Conservation (phyloP, 306 rosid genomes). For the Canavalia gladiata region DNA sequence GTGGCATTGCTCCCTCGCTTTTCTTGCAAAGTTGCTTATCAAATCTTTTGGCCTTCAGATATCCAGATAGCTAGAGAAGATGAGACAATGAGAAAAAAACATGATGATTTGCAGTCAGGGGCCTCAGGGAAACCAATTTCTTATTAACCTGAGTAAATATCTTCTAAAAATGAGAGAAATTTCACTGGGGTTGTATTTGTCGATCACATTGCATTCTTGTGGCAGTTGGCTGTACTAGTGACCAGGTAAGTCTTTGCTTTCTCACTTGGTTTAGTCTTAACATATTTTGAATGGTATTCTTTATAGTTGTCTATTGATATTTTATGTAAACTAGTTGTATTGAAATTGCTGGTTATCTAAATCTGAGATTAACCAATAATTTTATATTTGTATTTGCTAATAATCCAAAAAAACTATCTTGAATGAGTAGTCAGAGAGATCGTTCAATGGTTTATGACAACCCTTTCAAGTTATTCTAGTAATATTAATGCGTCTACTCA, state of each 20-base stretch:
- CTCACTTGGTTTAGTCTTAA: not conserved
- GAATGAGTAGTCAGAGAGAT: not conserved
- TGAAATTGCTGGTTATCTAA: not conserved
- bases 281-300: not conserved
- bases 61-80: conserved; percentile 85
- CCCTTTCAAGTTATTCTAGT: not conserved
- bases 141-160: conserved; percentile 44
- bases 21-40: conserved; percentile 64
- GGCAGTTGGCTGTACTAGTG: conserved; percentile 46
- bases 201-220: conserved; percentile 46
- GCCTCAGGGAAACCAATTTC: conserved; percentile 55
- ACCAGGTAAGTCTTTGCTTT: conserved; percentile 51
- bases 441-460: not conserved
- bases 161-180: conserved; percentile 47
- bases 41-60: conserved; percentile 73
- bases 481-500: not conserved
- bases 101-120: conserved; percentile 49
- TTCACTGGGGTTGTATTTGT: conserved; percentile 48
- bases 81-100: conserved; percentile 52
- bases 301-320: conserved; percentile 7
- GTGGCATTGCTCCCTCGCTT: conserved; percentile 83
- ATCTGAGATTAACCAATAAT: not conserved
- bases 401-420: not conserved
- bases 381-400: not conserved
- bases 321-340: conserved; percentile 18